These are phyloP conservation scores for Cyclotella choctawhatcheeana DNA, from an alignment of 108 stramenopile species.

Conservation along the genomic window DNA sequence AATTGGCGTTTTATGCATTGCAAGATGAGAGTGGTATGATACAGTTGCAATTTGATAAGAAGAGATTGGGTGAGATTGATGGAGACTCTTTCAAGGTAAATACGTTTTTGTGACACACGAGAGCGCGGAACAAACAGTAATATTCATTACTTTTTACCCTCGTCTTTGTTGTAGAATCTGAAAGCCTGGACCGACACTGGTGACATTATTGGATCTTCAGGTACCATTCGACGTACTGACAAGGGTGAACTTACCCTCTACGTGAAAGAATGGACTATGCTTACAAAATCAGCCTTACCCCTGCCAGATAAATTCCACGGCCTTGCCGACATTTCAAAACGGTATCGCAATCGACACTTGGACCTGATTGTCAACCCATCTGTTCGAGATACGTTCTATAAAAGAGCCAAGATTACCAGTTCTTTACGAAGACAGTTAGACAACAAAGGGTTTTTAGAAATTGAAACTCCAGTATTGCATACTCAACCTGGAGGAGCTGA, in stretches of 20 bases:
- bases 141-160: neutral
- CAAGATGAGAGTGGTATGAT: conserved; percentile 92
- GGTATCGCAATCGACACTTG: conserved; percentile 94
- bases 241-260: conserved; percentile 97
- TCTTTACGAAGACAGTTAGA: conserved; percentile 89
- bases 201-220: conserved; percentile 94
- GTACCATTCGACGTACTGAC: conserved; percentile 93
- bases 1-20: conserved; percentile 94
- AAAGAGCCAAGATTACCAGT: conserved; percentile 91
- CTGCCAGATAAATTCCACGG: conserved; percentile 98
- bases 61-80: conserved; percentile 61
- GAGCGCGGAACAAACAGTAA: too few relatives aligned
- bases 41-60: conserved; percentile 96
- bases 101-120: too few relatives aligned
- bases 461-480: conserved; percentile 98
- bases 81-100: conserved; percentile 77
- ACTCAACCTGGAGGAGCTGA: conserved; percentile 95
- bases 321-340: conserved; percentile 91
- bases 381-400: conserved; percentile 91
- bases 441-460: conserved; percentile 94
- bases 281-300: conserved; percentile 93
- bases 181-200: conserved; percentile 96
- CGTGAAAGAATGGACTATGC: conserved; percentile 94
- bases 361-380: conserved; percentile 96
- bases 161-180: conserved; percentile 53